A percentile compares a stretch with the other conserved stretches of the same genome.
Conservation (phyloP, 441 rosid species). For the Jatropha multifida region DNA sequence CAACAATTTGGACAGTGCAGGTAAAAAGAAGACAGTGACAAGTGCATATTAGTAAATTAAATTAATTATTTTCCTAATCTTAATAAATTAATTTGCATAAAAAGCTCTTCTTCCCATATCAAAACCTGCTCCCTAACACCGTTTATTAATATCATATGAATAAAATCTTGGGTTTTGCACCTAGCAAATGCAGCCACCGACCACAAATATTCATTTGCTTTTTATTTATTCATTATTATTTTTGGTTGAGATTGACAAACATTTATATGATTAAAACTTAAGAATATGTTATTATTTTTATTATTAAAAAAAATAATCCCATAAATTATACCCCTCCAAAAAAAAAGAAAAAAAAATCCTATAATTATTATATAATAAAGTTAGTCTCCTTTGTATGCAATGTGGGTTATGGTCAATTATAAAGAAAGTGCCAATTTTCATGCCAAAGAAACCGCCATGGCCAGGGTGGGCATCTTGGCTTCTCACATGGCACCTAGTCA, state of each 20-base stretch:
- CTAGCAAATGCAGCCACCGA: conserved; percentile 22
- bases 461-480: conserved; percentile 4
- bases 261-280: no score
- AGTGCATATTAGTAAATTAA: not conserved
- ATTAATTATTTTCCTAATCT: no score
- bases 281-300: no score
- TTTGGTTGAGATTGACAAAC: no score
- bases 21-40: not conserved
- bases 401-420: conserved; percentile 5
- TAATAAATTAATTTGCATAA: not conserved
- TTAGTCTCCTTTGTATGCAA: not conserved
- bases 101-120: not conserved
- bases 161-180: conserved; percentile 16
- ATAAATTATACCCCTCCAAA: no score
- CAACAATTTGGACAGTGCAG: not conserved
- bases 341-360: no score
- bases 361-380: no score
- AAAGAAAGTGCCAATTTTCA: conserved; percentile 4
- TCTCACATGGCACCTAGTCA: conserved; percentile 1
- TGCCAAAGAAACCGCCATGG: conserved; percentile 7
- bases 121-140: no score
- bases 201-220: not conserved
- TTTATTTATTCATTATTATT: no score
- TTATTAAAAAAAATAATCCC: no score
- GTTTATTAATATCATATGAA: not conserved